Evolutionary conservation across 176 grass and related monocot species (phyloP).

Genomic region (Cymbopogon citratus): DNA sequence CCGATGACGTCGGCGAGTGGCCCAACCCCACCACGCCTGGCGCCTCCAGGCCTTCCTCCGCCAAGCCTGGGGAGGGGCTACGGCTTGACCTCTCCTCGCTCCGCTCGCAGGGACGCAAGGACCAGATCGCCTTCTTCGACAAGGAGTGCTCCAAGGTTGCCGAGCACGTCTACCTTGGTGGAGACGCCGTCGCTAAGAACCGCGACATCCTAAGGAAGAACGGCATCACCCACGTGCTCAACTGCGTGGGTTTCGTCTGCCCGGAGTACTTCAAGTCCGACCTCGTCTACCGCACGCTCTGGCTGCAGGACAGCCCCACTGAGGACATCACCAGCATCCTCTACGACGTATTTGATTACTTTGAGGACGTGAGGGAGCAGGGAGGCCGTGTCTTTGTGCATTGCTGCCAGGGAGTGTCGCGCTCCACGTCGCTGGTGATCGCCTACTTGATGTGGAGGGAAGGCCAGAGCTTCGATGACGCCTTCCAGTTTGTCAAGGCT

Average conservation of each 20-base stretch:
- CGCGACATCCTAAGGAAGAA: conserved; percentile 68
- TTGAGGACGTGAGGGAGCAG: conserved; percentile 93
- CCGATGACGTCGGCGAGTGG: conserved; percentile 94
- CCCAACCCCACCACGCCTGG: conserved; percentile 77
- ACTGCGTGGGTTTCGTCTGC: conserved; percentile 93
- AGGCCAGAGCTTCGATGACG: conserved; percentile 19
- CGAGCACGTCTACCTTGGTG: no score
- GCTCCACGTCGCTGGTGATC: conserved; percentile 88
- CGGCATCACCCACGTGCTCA: conserved; percentile 93
- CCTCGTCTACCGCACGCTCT: conserved; percentile 83
- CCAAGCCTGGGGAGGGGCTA: conserved; percentile 54
- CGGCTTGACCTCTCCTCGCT: conserved; percentile 66
- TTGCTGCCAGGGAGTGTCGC: conserved; percentile 90
- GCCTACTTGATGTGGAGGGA: conserved; percentile 96
- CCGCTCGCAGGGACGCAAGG: conserved; percentile 60
- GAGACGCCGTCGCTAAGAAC: no score
- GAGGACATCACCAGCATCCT: conserved; percentile 99
- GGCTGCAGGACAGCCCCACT: conserved; percentile 93
- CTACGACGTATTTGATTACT: conserved; percentile 98
- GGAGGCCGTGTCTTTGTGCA: conserved; percentile 79
- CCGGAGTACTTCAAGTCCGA: conserved; percentile 88
- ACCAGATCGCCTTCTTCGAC: conserved; percentile 96
- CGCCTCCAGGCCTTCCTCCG: conserved; percentile 31
- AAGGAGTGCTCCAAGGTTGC: no score
- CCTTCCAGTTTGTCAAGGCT: conserved; percentile 82